Evolutionary conservation across 306 rosid genomes (phyloP), one percentile per base, ranked within the genome.

Genomic region (Carpinus fangiana): DNA sequence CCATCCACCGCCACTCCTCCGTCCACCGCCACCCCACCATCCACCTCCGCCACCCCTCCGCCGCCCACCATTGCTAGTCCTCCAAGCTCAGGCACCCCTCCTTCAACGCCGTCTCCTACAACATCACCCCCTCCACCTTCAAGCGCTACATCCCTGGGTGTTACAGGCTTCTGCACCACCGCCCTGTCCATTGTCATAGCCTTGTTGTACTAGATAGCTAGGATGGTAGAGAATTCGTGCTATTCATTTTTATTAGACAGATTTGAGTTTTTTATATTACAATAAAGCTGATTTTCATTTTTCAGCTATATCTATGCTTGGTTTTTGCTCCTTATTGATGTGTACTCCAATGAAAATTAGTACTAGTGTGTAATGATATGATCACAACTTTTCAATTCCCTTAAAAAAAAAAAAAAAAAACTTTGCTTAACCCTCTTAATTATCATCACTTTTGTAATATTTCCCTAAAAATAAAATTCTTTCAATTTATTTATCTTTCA

Each of bases 151-250:
- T 85, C 90, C 12, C 70, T 88, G 0, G 65, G 78, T 28, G 73
- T 76, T 31, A 73, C 82, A 3, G 88, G 87, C 57, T 72, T 85
- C 3, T 84, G 70, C 46, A 84, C 86, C 50, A 54, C 87, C 48
- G 13, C 85, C 17, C 26, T 87, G n/a, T 81, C 88, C 60, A 2
- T 88, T 34, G 88, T 86, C 0, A 79, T 79, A 1, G 84, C 85
- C 45, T 78, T 92, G 67, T 72, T 87, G 77, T 82, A 18, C 12
- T 90, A 88, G 90, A 80, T 65, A 20, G 34, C 3, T 38, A 41
- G 45, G 47, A 78, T 8, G 70, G 73, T 54, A 79, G 70, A 73
- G 23, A 23, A 57, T 81, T 5, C 16, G 17, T 17, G 53, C 38
- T 8, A 68, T 76, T 81, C 48, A 16, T 53, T 80, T 50, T 71